Evolutionary conservation across 1,284 basidiomycete species (phyloP), one percentile per base, ranked within the genome.

Genomic region (Psilocybe mexicana): DNA sequence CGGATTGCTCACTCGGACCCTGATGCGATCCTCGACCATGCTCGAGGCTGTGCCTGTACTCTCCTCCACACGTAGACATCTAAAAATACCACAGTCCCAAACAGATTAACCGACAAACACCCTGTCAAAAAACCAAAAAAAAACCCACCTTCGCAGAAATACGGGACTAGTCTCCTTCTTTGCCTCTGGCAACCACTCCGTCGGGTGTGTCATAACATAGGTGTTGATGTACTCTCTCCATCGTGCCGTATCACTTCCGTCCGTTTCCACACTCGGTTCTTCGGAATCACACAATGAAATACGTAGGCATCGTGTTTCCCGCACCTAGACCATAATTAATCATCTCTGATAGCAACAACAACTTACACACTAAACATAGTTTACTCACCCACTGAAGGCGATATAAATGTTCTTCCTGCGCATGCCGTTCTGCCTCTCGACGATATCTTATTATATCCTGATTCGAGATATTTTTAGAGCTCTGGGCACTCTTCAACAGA

Each of bases 221-320:
- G 88, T 90, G 63, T 91, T 89, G 62, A 96, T 83, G 73, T 98
- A 98, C 67, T 91, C 89, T 60, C 88, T 79, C 94, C 94, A 96
- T 57, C 91, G 83, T 64, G 76, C 77, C 12, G 72, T 60, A 26
- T 72, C 65, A 35, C 75, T 73, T 43, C 75, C 76, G 54, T 80
- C 80, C 28, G 77, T 78, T 58, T 81, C 81, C 44, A 83, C 76
- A 63, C 94, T 97, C 25, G 92, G 80, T 71, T 98, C 96, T 63
- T 90, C 87, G 59, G 83, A 71, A 23, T 87, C 86, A 59, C 97
- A 79, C 48, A 98, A 79, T 70, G 93, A 89, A 46, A 98, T 81
- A 45, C 82, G 80, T 69, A 98, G 80, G 52, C 75, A 80, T 70
- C 87, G 85, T 58, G 75, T 72, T 30, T 81, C 78, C 7, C 80